Percentiles rank a stretch among this genome's conserved stretches.
Evolutionary conservation across 2,329 filamentous ascomycete genomes (phyloP).

Genomic region (Ceratocystis cubensis): DNA sequence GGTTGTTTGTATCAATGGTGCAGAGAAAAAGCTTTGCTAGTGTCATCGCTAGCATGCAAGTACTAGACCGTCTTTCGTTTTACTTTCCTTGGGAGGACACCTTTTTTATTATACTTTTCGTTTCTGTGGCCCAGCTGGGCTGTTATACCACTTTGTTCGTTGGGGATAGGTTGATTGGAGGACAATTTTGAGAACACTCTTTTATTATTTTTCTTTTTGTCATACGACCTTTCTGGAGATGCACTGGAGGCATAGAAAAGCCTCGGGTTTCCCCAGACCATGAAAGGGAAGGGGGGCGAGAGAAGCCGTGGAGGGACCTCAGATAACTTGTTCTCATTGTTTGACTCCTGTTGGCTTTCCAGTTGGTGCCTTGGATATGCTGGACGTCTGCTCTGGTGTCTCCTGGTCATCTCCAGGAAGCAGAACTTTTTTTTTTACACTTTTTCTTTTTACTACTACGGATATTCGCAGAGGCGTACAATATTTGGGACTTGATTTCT

Average conservation of each 20-base stretch:
- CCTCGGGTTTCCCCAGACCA: not conserved
- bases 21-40: not conserved
- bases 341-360: conserved; percentile 10
- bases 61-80: conserved; percentile 2
- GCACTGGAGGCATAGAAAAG: not conserved
- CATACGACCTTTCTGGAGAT: conserved; percentile 6
- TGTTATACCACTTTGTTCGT: conserved; percentile 21
- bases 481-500: conserved; percentile 18
- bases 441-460: conserved; percentile 4
- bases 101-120: conserved; percentile 11
- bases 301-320: conserved; percentile 13
- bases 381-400: conserved; percentile 4
- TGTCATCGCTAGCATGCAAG: not conserved
- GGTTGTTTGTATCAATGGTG: not conserved
- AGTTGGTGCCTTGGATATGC: not conserved
- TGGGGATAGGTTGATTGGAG: conserved; percentile 21
- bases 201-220: conserved; percentile 12
- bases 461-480: conserved; percentile 15
- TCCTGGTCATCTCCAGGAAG: not conserved
- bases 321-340: conserved; percentile 19
- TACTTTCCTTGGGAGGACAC: not conserved
- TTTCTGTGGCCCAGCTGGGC: conserved; percentile 6
- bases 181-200: conserved; percentile 18
- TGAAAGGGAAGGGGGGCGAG: not conserved
- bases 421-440: not conserved